These are phyloP conservation scores for Trifolium repens DNA, from an alignment of 306 rosid species.

Conservation along the genomic window DNA sequence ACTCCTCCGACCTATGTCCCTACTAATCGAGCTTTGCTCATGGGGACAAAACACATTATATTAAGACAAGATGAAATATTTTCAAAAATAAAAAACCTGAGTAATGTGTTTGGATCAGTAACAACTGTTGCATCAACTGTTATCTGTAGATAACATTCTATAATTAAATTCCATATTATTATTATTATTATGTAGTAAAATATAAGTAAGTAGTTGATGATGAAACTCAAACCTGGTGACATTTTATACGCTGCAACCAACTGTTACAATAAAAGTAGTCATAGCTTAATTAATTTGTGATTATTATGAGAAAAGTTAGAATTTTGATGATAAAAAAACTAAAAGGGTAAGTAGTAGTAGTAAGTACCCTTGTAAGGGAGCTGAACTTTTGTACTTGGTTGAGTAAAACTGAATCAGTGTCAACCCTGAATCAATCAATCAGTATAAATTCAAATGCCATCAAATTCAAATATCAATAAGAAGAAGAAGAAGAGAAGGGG, in stretches of 20 bases:
- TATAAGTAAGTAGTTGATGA: not conserved
- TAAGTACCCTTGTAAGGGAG: constrained; percentile 80
- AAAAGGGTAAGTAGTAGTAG: not conserved
- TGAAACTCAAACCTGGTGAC: constrained; percentile 80
- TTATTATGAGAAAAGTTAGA: not conserved
- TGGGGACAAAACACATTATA: not conserved
- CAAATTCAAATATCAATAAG: not conserved
- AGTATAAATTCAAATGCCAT: not conserved
- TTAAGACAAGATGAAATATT: not conserved
- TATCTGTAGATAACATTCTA: constrained; percentile 61
- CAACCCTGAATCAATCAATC: constrained; percentile 47
- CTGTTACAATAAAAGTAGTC: constrained; percentile 47
- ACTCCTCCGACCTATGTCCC: no score
- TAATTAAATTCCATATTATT: not conserved
- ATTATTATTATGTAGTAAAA: not conserved
- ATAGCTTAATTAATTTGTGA: not conserved
- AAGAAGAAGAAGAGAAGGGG: constrained; percentile 1
- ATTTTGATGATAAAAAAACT: not conserved
- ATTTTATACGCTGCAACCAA: constrained; percentile 91
- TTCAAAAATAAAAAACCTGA: constrained; percentile 60
- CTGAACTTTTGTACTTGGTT: constrained; percentile 72
- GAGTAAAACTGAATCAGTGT: constrained; percentile 78
- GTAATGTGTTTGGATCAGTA: constrained; percentile 64
- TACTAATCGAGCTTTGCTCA: no score
- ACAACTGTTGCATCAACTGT: constrained; percentile 63